phyloP scores from a whole-genome alignment of 1,284 basidiomycete genomes.

The Vanrija pseudolonga region DNA sequence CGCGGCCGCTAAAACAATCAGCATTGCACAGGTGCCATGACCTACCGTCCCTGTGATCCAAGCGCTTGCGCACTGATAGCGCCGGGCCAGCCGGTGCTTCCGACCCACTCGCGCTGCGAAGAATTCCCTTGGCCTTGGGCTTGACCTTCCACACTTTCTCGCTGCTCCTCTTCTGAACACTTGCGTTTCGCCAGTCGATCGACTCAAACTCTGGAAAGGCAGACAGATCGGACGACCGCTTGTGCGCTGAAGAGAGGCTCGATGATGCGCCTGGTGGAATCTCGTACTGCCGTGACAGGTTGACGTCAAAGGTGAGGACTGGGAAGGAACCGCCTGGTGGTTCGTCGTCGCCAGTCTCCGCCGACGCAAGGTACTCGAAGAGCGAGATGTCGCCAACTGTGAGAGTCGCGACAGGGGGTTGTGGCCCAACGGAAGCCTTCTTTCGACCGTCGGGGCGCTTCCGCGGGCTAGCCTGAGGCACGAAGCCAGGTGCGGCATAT shows the following conservation, averaged over 20 bases:
- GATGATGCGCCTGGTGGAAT: constrained; percentile 20
- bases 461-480: neutral
- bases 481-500: constrained; percentile 18
- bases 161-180: constrained; percentile 22
- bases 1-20: constrained; percentile 13
- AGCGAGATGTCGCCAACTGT: constrained; percentile 27
- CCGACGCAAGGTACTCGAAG: constrained; percentile 37
- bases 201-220: constrained; percentile 41
- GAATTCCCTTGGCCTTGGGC: constrained; percentile 29
- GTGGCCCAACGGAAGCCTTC: constrained; percentile 5
- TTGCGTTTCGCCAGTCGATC: constrained; percentile 45
- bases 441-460: constrained; percentile 2
- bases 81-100: constrained; percentile 1
- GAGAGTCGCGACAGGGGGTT: constrained; percentile 17
- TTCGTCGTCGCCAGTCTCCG: constrained; percentile 15
- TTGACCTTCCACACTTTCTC: constrained; percentile 43
- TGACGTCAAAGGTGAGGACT: constrained; percentile 44
- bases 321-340: constrained; percentile 42
- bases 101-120: constrained; percentile 18
- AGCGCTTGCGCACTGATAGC: constrained; percentile 19
- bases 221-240: constrained; percentile 2
- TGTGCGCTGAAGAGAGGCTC: constrained; percentile 5
- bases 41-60: constrained; percentile 22
- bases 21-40: neutral
- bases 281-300: constrained; percentile 42